Evolutionary conservation across 345 rosid species (phyloP).

Genomic region (Anacardium occidentale): DNA sequence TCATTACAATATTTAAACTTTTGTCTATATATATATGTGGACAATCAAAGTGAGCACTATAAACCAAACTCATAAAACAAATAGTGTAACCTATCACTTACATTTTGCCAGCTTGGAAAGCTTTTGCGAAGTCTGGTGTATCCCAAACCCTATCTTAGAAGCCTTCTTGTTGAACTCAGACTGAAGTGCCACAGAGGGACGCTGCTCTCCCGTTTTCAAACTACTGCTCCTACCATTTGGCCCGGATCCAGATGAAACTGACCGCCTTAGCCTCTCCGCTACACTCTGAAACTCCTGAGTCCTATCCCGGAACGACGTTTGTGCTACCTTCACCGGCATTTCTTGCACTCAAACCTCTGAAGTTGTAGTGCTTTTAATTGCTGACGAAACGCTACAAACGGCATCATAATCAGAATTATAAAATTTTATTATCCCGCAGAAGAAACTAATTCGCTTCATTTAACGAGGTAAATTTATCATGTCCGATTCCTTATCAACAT

Average conservation of each 20-base stretch:
- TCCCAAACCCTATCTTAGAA: conserved; percentile 56
- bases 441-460: neutral
- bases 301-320: conserved; percentile 53
- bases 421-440: neutral
- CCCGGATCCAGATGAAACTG: conserved; percentile 25
- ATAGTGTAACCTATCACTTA: conserved; percentile 21
- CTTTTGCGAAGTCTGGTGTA: conserved; percentile 66
- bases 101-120: conserved; percentile 55
- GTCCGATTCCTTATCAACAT: neutral
- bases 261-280: conserved; percentile 56
- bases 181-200: conserved; percentile 49
- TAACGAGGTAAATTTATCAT: neutral
- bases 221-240: conserved; percentile 36
- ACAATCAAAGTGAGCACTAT: too few species aligned
- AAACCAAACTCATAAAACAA: neutral
- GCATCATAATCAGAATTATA: neutral
- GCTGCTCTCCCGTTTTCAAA: conserved; percentile 36
- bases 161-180: conserved; percentile 63
- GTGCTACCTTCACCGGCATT: conserved; percentile 35
- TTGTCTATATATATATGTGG: neutral
- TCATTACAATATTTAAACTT: neutral
- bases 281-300: conserved; percentile 56
- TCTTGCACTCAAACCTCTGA: neutral
- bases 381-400: neutral
- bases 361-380: neutral